These are phyloP conservation scores for Herpetomonas tarakana DNA, from an alignment of 208 protist species.

Conservation along the genomic window DNA sequence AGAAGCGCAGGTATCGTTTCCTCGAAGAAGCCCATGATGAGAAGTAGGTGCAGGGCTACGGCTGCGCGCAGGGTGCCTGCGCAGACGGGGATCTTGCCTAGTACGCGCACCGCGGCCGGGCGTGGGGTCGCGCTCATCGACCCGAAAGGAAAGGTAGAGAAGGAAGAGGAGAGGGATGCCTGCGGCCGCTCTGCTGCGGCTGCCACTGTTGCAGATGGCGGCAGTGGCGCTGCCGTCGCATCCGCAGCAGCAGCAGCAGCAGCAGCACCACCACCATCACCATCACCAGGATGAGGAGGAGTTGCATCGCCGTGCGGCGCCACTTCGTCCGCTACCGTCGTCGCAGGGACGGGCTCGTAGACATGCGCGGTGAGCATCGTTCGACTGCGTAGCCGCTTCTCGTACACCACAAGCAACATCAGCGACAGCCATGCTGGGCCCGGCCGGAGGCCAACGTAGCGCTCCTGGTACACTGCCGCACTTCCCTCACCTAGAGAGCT, in stretches of 20 bases:
- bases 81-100: slow-evolving; percentile 11
- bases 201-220: no score
- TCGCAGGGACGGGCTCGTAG: neutral
- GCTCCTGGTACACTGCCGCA: no score
- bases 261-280: no score
- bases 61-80: neutral
- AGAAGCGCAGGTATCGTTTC: slow-evolving; percentile 5
- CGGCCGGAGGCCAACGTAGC: slow-evolving; percentile 1
- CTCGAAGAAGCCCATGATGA: slow-evolving; percentile 6
- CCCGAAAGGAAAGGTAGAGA: neutral
- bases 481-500: neutral
- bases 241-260: no score
- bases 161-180: neutral
- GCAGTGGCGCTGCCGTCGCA: no score
- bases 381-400: neutral
- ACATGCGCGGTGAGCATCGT: neutral
- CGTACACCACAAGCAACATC: slow-evolving; percentile 1
- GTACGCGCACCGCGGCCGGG: neutral
- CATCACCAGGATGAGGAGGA: no score
- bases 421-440: slow-evolving; percentile 6
- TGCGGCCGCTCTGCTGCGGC: neutral
- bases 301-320: no score
- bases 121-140: neutral
- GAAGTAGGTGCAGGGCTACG: neutral
- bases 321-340: neutral